Evolutionary conservation across 2,329 filamentous ascomycete species (phyloP).

Genomic region (Diaporthe sp.): DNA sequence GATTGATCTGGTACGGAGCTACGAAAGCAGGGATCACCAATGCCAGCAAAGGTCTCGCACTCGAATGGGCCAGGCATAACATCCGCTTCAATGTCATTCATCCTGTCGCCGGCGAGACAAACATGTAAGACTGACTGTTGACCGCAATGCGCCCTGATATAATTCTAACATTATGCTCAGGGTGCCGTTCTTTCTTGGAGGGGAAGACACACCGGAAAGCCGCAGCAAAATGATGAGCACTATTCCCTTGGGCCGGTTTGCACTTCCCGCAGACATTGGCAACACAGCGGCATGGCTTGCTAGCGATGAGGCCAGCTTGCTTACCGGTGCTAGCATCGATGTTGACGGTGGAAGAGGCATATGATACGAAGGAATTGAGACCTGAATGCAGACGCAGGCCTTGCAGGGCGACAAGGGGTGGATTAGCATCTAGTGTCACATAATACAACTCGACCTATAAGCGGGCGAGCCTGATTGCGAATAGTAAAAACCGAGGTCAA

Average conservation of each 20-base stretch:
- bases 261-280: background rate
- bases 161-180: background rate
- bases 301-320: background rate
- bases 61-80: background rate
- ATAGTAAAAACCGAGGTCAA: background rate
- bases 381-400: background rate
- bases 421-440: background rate
- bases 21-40: background rate
- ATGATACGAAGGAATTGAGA: background rate
- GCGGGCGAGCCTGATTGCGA: background rate
- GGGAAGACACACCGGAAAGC: background rate
- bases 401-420: background rate
- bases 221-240: background rate
- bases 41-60: background rate
- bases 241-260: background rate
- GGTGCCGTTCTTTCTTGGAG: background rate
- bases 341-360: background rate
- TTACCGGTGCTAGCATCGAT: conserved; percentile 1
- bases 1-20: background rate
- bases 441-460: background rate
- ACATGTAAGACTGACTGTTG: background rate
- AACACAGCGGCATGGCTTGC: background rate
- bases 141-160: background rate
- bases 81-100: background rate
- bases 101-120: background rate